A percentile compares a stretch with the other conserved stretches of the same genome.
These are phyloP conservation scores for Keqinozyma sinolaborantium DNA, from an alignment of 1,139 yeast genomes.

Conservation along the genomic window DNA sequence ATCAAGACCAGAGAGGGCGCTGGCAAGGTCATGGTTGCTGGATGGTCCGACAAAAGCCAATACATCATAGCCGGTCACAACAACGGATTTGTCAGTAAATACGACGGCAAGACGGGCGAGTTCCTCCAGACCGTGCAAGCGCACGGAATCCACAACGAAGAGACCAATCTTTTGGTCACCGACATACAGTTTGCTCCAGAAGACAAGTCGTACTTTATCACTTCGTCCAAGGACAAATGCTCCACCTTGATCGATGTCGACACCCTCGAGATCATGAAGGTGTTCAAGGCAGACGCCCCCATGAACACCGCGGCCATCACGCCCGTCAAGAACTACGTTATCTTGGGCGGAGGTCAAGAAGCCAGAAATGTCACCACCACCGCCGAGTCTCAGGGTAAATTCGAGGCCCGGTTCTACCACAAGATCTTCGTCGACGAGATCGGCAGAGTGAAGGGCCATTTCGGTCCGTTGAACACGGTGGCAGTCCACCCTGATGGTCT, in stretches of 20 bases:
- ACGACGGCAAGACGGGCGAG: constrained; percentile 74
- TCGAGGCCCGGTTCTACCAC: constrained; percentile 95
- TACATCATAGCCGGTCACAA: constrained; percentile 84
- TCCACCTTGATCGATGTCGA: constrained; percentile 82
- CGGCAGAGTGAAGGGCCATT: constrained; percentile 97
- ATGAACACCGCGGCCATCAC: constrained; percentile 95
- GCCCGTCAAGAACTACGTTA: constrained; percentile 85
- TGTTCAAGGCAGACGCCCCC: constrained; percentile 86
- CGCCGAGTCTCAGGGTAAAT: constrained; percentile 89
- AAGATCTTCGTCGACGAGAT: constrained; percentile 93
- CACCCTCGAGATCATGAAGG: constrained; percentile 67
- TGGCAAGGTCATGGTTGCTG: constrained; percentile 77
- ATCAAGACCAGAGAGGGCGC: constrained; percentile 63
- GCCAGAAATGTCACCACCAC: constrained; percentile 98
- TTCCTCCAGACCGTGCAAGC: constrained; percentile 54
- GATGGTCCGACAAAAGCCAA: constrained; percentile 77
- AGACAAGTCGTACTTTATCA: constrained; percentile 85
- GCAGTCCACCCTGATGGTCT: constrained; percentile 95
- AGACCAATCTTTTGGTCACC: constrained; percentile 52
- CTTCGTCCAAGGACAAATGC: constrained; percentile 89
- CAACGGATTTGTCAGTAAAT: constrained; percentile 81
- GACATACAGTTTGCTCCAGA: constrained; percentile 84
- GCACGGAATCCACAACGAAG: constrained; percentile 65
- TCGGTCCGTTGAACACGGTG: constrained; percentile 94
- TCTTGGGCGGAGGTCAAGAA: constrained; percentile 99